A percentile compares a stretch with the other conserved stretches of the same genome.
These are phyloP conservation scores for Cordyceps javanica DNA, from an alignment of 2,329 filamentous ascomycete species.

Conservation along the genomic window DNA sequence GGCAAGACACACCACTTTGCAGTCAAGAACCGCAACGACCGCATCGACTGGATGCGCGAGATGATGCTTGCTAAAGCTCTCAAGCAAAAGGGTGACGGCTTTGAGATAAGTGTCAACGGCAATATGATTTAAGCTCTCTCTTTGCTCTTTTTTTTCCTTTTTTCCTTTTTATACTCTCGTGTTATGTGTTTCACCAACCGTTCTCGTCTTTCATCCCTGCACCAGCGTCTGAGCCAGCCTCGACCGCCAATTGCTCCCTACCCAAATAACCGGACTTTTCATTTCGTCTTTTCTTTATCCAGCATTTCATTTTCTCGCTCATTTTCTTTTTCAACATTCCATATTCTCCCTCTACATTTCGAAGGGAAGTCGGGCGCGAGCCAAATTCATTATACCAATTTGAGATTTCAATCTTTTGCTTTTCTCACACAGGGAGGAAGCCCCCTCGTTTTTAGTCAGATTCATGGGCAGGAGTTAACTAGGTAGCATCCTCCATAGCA, in stretches of 20 bases:
- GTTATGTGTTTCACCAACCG: background rate
- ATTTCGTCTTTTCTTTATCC: slow-evolving; percentile 11
- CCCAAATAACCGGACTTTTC: slow-evolving; percentile 6
- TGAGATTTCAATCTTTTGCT: slow-evolving; percentile 9
- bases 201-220: background rate
- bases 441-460: background rate
- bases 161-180: background rate
- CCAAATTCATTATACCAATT: slow-evolving; percentile 10
- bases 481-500: slow-evolving; percentile 4
- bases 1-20: slow-evolving; percentile 93
- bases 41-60: slow-evolving; percentile 97
- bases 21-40: slow-evolving; percentile 76
- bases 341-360: background rate
- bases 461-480: slow-evolving; percentile 1
- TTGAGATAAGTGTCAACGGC: slow-evolving; percentile 76
- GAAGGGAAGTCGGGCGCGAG: slow-evolving; percentile 3
- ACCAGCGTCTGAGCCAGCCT: background rate
- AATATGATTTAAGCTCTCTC: slow-evolving; percentile 54
- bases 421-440: background rate
- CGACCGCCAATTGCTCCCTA: background rate
- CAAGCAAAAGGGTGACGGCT: slow-evolving; percentile 77
- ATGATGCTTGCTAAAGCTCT: slow-evolving; percentile 85
- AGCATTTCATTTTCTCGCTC: background rate
- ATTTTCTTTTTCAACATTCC: slow-evolving; percentile 2
- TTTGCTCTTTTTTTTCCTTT: background rate